Evolutionary conservation across 768 basidiomycete species (phyloP), one percentile per base, ranked within the genome.

Genomic region (Amanita pallidorosea): DNA sequence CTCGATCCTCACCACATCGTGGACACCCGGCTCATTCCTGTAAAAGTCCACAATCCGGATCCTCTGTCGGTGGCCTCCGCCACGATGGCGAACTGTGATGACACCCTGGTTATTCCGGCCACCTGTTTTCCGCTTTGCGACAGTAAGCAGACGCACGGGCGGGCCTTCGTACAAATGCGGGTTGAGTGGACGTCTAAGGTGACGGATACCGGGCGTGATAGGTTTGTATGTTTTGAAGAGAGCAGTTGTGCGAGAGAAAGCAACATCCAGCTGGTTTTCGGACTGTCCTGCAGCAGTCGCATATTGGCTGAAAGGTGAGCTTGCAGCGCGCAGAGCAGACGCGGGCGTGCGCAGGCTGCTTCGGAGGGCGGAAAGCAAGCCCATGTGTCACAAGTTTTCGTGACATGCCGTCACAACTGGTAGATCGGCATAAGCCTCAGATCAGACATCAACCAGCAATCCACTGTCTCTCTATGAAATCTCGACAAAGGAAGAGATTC

Each of bases 1-100:
- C 69, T 98, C 96, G 57, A 99, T 89, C 43, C 96, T 79, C 3
- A 94, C 77, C 41, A 98, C 92, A 57, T 94, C 88, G 60, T 89
- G 88, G 33, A 83, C 69, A 7, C 95, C 95, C 1, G 79, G 72
- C 53, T 83, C 81, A n/a, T 69, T 67, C 49, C 96, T 78, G 64
- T 72, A 68, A 60, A 95, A 98, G 66, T 99, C 96, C 49, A 99
- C 68, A 35, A 81, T 73, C 27, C 96, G 83, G 54, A 95, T 81
- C 31, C 96, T 81, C 53, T 83, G 81, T 54, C 77, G 80, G 70
- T 95, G 93, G 0, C 96, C 96, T 5, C 96, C 96, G 11, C 96
- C 96, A 15, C 86, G 80, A 52, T 80, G 83, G 18, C 95, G 82
- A 8, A 91, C 86, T 18, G 91, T 94, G 56, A 97, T 89, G 35